Evolutionary conservation across 1,284 basidiomycete species (phyloP), one percentile per base, ranked within the genome.

Genomic region (Pterula multifida): DNA sequence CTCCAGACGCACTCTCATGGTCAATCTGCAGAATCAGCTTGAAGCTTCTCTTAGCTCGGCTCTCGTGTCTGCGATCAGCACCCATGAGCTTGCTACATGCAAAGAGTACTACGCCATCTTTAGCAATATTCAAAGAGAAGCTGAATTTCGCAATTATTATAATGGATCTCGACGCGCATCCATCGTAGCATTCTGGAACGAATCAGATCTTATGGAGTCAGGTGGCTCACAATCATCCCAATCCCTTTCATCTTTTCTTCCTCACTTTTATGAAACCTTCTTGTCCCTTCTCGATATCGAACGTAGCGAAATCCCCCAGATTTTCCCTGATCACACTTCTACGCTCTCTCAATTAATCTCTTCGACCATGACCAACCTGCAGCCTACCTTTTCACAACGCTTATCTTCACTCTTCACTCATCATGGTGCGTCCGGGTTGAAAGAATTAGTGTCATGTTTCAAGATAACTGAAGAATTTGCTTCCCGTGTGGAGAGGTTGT

Each of bases 131-230:
- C 87, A 94, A 59, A 76, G 93, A 44, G 90, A 90, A 62, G 73
- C 79, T 11, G 93, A 96, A 65, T 97, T 94, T 63, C 77, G 87
- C 55, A 86, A 87, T 60, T 95, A 94, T 63, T 97, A 96, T 68
- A 90, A 92, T 63, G 89, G 87, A 3, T 85, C 87, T 2, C 73
- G 90, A 45, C 72, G 88, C 49, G 70, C 75, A 11, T 59, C 70
- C 3, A 63, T 95, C 12, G 70, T 87, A 39, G 67, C 78, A 15
- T 59, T 75, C 49, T 97, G 93, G 93, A 71, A 77, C 55, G 69
- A 69, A 24, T 72, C 73, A 1, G 59, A 61, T 1, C 61, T 88
- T 32, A 54, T 64, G 1, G 84, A 83, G 54, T 72, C 69, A 49
- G 73, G 72, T 36, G 58, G 50, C 19, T 45, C 59, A 45, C 54